Conservation (phyloP, 1,139 yeast genomes). For the Barnettozyma hawaiiensis region DNA sequence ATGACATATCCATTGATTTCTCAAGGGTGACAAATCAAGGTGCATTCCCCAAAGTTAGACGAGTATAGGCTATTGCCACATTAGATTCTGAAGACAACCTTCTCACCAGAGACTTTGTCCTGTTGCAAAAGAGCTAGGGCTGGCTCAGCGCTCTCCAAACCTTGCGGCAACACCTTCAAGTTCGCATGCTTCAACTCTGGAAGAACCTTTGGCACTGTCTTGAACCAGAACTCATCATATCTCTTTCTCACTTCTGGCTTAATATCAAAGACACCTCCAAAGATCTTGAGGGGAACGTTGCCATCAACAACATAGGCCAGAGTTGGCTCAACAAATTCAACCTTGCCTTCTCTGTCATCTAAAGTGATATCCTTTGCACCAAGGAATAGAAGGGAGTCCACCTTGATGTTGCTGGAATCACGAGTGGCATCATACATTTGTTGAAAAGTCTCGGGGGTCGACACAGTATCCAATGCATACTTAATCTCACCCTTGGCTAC, state of each 20-base stretch:
- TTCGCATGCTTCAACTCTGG: slow-evolving; percentile 28
- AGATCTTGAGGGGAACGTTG: slow-evolving; percentile 22
- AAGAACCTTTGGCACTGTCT: slow-evolving; percentile 17
- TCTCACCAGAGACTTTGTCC: slow-evolving; percentile 36
- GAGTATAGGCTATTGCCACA: too few relatives aligned
- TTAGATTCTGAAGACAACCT: slow-evolving; percentile 29
- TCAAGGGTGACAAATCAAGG: too few relatives aligned
- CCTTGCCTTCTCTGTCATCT: slow-evolving; percentile 20
- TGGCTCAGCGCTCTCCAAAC: slow-evolving; percentile 31
- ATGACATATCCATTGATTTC: too few relatives aligned
- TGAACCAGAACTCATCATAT: slow-evolving; percentile 21
- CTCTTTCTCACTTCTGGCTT: slow-evolving; percentile 19
- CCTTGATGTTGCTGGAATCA: slow-evolving; percentile 29
- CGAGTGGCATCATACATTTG: slow-evolving; percentile 40
- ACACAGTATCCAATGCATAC: slow-evolving; percentile 54
- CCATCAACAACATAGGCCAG: slow-evolving; percentile 37
- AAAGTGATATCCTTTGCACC: slow-evolving; percentile 25
- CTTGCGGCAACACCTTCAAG: slow-evolving; percentile 32
- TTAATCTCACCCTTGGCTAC: slow-evolving; percentile 37
- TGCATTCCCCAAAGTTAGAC: too few relatives aligned
- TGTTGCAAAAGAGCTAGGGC: slow-evolving; percentile 31
- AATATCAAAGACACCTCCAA: slow-evolving; percentile 23
- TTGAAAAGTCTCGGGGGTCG: slow-evolving; percentile 38
- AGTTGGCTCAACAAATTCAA: slow-evolving; percentile 23
- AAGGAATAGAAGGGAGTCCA: slow-evolving; percentile 34